These are phyloP conservation scores for Blastocystis sp. DNA, from an alignment of 352 stramenopile species.

Conservation along the genomic window DNA sequence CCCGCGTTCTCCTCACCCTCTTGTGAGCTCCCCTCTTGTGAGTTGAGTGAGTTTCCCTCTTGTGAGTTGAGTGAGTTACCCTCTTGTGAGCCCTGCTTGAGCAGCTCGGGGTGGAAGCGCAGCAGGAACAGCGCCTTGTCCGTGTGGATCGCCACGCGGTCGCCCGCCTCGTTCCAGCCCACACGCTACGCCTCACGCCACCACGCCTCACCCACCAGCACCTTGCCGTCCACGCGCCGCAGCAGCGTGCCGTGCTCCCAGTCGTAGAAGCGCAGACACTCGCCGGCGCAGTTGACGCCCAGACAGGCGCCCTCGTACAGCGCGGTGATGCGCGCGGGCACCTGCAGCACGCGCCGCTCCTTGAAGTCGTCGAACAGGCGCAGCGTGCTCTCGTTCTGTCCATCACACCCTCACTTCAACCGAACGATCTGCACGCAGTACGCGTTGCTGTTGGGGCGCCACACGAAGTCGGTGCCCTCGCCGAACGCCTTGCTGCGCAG, in stretches of 20 bases:
- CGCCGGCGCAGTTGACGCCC: constrained; percentile 85
- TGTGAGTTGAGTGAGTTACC: too few relatives aligned
- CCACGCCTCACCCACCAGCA: not conserved
- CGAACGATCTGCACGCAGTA: constrained; percentile 74
- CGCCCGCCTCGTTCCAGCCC: constrained; percentile 92
- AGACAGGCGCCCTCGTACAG: constrained; percentile 90
- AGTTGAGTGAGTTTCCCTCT: too few relatives aligned
- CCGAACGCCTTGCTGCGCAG: constrained; percentile 87
- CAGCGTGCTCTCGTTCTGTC: constrained; percentile 87
- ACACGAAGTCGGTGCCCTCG: constrained; percentile 93
- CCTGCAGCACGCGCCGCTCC: constrained; percentile 87
- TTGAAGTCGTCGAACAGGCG: constrained; percentile 99
- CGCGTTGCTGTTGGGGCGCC: constrained; percentile 88
- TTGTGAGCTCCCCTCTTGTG: constrained; percentile 71
- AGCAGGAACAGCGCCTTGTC: constrained; percentile 91
- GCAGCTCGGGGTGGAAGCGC: constrained; percentile 8
- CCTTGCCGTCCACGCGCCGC: constrained; percentile 67
- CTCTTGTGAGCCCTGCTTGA: constrained; percentile 74
- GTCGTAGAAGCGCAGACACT: constrained; percentile 95
- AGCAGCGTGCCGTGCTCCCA: constrained; percentile 95
- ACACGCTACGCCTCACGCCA: constrained; percentile 80
- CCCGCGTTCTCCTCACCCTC: constrained; percentile 88
- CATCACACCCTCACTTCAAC: not conserved
- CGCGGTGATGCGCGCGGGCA: constrained; percentile 87
- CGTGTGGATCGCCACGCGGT: constrained; percentile 89